phyloP scores from a whole-genome alignment of 2,329 filamentous ascomycete genomes.

The Capronia americana region DNA sequence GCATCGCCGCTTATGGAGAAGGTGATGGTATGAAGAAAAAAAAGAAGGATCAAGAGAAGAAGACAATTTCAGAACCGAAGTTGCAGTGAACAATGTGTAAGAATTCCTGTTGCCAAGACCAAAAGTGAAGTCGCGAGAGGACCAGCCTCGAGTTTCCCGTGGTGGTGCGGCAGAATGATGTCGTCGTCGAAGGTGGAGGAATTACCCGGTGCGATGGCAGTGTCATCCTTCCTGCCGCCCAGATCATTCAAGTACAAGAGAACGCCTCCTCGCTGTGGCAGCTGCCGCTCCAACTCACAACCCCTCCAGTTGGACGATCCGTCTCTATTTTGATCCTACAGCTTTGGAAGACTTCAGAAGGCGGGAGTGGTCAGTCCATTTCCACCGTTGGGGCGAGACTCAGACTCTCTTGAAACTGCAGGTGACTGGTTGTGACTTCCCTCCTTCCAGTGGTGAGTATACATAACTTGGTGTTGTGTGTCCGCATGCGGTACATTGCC shows the following conservation, averaged over 20 bases:
- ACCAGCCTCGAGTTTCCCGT: background rate
- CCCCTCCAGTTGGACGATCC: background rate
- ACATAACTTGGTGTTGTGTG: background rate
- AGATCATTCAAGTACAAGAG: background rate
- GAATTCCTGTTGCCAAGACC: background rate
- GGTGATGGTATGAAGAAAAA: constrained; percentile 11
- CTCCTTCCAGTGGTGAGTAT: background rate
- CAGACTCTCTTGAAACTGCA: background rate
- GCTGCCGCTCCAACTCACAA: background rate
- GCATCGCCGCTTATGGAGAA: background rate
- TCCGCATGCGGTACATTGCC: background rate
- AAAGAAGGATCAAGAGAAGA: constrained; percentile 4
- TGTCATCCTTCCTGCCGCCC: background rate
- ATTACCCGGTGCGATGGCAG: background rate
- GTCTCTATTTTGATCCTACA: background rate
- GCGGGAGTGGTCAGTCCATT: background rate
- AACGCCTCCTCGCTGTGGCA: background rate
- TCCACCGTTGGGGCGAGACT: background rate
- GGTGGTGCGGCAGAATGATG: constrained; percentile 8
- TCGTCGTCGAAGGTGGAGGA: background rate
- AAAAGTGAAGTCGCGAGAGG: constrained; percentile 1
- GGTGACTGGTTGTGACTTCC: too few species aligned
- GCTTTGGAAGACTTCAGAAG: background rate
- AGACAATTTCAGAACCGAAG: background rate
- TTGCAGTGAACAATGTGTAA: background rate